A percentile compares a stretch with the other conserved stretches of the same genome.
These are phyloP conservation scores for Neocallimastix lanati DNA, from an alignment of 192 early-diverging fungal species.

Conservation along the genomic window DNA sequence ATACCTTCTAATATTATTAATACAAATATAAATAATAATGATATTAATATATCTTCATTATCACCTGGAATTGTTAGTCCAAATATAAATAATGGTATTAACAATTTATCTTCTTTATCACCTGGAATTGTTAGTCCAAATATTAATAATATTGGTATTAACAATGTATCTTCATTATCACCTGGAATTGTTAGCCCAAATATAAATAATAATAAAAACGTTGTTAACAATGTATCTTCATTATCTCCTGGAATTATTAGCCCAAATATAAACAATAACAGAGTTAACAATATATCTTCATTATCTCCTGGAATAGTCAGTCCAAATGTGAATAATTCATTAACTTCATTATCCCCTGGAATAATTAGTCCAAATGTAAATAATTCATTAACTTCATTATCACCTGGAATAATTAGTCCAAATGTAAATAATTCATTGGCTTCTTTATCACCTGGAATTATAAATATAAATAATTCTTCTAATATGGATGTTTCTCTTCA, in stretches of 20 bases:
- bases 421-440: neutral
- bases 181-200: neutral
- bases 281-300: too few relatives aligned
- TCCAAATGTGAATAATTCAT: neutral
- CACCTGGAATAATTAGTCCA: neutral
- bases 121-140: too few relatives aligned
- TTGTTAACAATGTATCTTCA: neutral
- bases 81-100: neutral
- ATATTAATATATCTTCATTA: neutral
- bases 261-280: neutral
- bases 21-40: too few relatives aligned
- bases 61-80: too few relatives aligned
- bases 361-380: too few relatives aligned
- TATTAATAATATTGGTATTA: too few relatives aligned
- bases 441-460: neutral
- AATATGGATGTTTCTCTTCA: too few relatives aligned
- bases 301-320: neutral
- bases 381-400: too few relatives aligned
- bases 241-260: neutral
- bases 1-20: too few relatives aligned
- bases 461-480: too few relatives aligned
- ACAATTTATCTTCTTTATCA: too few relatives aligned
- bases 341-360: neutral
- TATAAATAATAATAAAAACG: neutral
- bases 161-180: neutral